phyloP scores from a whole-genome alignment of 2,329 filamentous ascomycete species.

The Eutypella sp. region DNA sequence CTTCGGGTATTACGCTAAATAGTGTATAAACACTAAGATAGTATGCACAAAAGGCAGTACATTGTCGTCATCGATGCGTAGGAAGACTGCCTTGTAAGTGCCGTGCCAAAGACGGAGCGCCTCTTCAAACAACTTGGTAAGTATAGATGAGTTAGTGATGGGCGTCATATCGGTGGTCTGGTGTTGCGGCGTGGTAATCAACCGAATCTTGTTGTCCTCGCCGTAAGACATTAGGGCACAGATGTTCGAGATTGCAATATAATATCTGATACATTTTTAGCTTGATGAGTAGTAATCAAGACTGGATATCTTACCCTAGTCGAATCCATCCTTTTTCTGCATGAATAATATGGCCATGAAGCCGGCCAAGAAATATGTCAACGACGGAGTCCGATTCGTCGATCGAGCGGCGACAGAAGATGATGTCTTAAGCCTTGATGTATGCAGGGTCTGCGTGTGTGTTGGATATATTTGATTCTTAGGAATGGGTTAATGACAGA shows the following conservation, averaged over 20 bases:
- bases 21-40: constrained; percentile 52
- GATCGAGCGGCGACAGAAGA: constrained; percentile 50
- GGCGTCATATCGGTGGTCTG: constrained; percentile 17
- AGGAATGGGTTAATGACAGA: background rate
- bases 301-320: constrained; percentile 28
- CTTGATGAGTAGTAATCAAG: background rate
- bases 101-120: constrained; percentile 19
- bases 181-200: constrained; percentile 26
- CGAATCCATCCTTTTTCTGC: constrained; percentile 48
- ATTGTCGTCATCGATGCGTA: constrained; percentile 51
- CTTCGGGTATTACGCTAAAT: constrained; percentile 35
- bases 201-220: constrained; percentile 42
- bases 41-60: constrained; percentile 59
- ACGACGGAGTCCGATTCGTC: constrained; percentile 42
- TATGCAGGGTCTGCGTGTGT: constrained; percentile 59
- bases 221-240: constrained; percentile 51
- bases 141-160: constrained; percentile 19
- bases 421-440: constrained; percentile 58
- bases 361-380: constrained; percentile 42
- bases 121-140: constrained; percentile 14
- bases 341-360: constrained; percentile 54
- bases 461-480: constrained; percentile 8
- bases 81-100: constrained; percentile 37
- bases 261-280: constrained; percentile 36
- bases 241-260: constrained; percentile 53